Base-by-base conservation (phyloP, 306 rosid species). In the Ammopiptanthus mongolicus region DNA sequence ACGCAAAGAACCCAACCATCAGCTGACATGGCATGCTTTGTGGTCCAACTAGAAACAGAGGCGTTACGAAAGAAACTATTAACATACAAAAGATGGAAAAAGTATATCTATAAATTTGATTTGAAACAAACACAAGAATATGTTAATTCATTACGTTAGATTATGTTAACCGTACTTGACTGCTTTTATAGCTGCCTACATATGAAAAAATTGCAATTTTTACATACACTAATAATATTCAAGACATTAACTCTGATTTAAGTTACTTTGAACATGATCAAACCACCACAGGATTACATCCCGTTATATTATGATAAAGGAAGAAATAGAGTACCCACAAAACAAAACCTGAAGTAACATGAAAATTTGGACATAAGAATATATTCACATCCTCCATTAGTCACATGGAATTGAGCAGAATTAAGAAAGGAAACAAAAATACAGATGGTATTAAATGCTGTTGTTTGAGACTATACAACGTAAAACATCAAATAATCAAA, bases 1-100 rank as follows among this genome's bases (percentile, higher is more conserved):
- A 87, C 5, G 97, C 98, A 76, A 78, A 86, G 87, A 93, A 93
- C 73, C 98, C 98, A 78, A 93, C 91, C 98, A 93, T 93, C 87
- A 91, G 81, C 82, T 93, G 98, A 84, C 98, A 93, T 11, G 98
- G 97, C 87, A 93, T 93, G 73, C 88, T 88, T 73, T 64, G 84
- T 39, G 94, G 92, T 76, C 98, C 98, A 84, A 91, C 98, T 93
- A 86, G 18, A 64, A 80, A 84, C 59, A 82, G 85, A 44, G 51
- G 76, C 76, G 73, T 76, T 7, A 46, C 58, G 72, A 50, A 72
- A 44, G 10, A 82, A 48, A 64, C 19, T 48, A 64, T 72, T 57
- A 59, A 11, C 50, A 67, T 41, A 64, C 58, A 71, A 53, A 61
- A 56, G 41, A 58, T 0, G 57, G 21, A 5, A n/a, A 36, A 36